Evolutionary conservation across 2,329 filamentous ascomycete genomes (phyloP).

Genomic region (Acrocalymma vagum): DNA sequence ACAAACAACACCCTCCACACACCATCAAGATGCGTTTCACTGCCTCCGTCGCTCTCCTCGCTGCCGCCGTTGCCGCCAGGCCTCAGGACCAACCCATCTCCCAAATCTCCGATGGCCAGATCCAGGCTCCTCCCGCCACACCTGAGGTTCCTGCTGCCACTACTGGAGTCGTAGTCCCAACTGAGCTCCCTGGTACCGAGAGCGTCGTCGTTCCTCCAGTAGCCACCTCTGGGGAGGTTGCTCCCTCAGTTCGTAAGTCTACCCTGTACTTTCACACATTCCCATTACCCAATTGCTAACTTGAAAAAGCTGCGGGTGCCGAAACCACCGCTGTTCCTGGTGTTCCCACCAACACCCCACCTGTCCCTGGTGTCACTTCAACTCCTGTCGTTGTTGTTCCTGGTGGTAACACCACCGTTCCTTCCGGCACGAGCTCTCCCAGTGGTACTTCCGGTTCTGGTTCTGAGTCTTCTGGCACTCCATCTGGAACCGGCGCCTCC

Average conservation of each 20-base stretch:
- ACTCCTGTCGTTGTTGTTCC: constrained; percentile 20
- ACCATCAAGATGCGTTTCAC: constrained; percentile 43
- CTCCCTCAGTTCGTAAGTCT: no score
- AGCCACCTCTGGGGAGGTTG: neutral
- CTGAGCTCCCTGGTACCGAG: neutral
- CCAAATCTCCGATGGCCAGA: constrained; percentile 49
- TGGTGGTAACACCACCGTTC: constrained; percentile 13
- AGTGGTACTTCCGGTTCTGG: constrained; percentile 1
- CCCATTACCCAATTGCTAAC: no score
- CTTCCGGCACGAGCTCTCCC: constrained; percentile 10
- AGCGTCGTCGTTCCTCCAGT: neutral
- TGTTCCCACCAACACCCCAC: constrained; percentile 1
- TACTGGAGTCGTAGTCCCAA: constrained; percentile 6
- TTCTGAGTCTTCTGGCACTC: constrained; percentile 14
- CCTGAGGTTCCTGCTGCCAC: constrained; percentile 11
- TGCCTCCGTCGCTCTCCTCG: constrained; percentile 35
- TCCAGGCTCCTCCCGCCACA: constrained; percentile 42
- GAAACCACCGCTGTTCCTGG: no score
- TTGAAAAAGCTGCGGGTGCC: no score
- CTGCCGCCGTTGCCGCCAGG: constrained; percentile 36
- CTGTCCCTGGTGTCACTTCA: constrained; percentile 10
- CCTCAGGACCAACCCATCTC: constrained; percentile 44
- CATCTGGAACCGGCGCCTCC: constrained; percentile 11
- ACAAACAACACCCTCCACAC: constrained; percentile 14
- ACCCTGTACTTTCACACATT: no score